Evolutionary conservation across 805 yeast genomes (phyloP), one percentile per base, ranked within the genome.

Genomic region (Candida verbasci): DNA sequence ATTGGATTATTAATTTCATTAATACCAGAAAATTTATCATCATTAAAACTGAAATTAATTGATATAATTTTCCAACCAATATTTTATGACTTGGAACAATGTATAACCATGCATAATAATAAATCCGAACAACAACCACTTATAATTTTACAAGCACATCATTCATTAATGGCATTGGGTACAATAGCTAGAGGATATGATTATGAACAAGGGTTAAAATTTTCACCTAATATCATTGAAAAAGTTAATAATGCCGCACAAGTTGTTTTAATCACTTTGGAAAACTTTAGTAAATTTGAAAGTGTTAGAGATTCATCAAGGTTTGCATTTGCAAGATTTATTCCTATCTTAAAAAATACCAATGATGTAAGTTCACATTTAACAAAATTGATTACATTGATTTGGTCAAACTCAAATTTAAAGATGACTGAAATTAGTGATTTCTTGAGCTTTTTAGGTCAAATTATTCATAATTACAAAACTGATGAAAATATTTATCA

Each of bases 111-210:
- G 17, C 24, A 17, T 6, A 24, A 29, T 9, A 11, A 24, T 8
- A 23, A 25, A 6, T 14, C 5, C 3, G 29, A 27, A 12, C 41
- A 16, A 16, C 57, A 57, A 34, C 59, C 64, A 12, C 65, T 69
- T 28, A 50, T 72, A 23, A 70, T 82, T 2, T 59, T 86, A 30
- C 93, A 86, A 53, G 82, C 87, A 3, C 96, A 93, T 56, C 97
- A 91, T 55, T 73, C 81, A 23, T 62, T 93, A 33, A 77, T 86
- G 78, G 89, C 96, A 0, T 76, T 91, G 30, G 97, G 96, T 30
- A 86, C 96, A 0, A 72, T 89, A 50, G 82, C 88, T 3, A 77
- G 93, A 54, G 97, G 97, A 4, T 78, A 84, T 49, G 93, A 82
- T 39, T 72, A 71, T 34, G 70, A 62, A 28, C 62, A 55, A 37